These are phyloP conservation scores for Alternaria sp. DNA, from an alignment of 2,329 filamentous ascomycete species.

Conservation along the genomic window DNA sequence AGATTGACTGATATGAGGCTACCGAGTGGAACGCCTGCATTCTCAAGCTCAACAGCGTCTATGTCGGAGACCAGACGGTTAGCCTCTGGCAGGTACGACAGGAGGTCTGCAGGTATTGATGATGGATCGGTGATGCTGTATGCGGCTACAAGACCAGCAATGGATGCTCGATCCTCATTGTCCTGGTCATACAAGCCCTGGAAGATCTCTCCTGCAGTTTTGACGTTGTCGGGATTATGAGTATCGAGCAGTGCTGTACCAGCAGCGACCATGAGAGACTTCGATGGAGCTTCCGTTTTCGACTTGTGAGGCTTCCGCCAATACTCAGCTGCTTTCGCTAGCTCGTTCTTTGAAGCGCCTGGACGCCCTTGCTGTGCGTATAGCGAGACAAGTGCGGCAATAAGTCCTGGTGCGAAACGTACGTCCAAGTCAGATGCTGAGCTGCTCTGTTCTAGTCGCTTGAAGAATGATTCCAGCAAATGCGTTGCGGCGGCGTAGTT, in stretches of 20 bases:
- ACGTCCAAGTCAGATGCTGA: conserved; percentile 69
- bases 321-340: conserved; percentile 80
- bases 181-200: conserved; percentile 72
- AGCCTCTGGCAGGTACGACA: conserved; percentile 68
- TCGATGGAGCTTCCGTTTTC: conserved; percentile 52
- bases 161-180: conserved; percentile 71
- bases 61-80: conserved; percentile 68
- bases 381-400: conserved; percentile 80
- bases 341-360: conserved; percentile 72
- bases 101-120: conserved; percentile 62
- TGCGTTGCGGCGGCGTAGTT: conserved; percentile 77
- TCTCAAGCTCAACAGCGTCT: conserved; percentile 69
- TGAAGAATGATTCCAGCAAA: conserved; percentile 79
- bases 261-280: conserved; percentile 75
- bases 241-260: conserved; percentile 85
- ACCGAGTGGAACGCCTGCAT: conserved; percentile 68
- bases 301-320: conserved; percentile 71
- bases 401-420: conserved; percentile 83
- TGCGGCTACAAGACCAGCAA: conserved; percentile 86
- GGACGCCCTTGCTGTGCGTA: conserved; percentile 80
- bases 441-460: conserved; percentile 70
- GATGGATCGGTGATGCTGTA: conserved; percentile 69
- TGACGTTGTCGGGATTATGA: conserved; percentile 71
- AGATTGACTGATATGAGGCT: conserved; percentile 44
- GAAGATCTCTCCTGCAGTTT: conserved; percentile 80